A percentile compares a stretch with the other conserved stretches of the same genome.
phyloP scores from a whole-genome alignment of 441 rosid genomes.

The Adansonia rubrostipa region DNA sequence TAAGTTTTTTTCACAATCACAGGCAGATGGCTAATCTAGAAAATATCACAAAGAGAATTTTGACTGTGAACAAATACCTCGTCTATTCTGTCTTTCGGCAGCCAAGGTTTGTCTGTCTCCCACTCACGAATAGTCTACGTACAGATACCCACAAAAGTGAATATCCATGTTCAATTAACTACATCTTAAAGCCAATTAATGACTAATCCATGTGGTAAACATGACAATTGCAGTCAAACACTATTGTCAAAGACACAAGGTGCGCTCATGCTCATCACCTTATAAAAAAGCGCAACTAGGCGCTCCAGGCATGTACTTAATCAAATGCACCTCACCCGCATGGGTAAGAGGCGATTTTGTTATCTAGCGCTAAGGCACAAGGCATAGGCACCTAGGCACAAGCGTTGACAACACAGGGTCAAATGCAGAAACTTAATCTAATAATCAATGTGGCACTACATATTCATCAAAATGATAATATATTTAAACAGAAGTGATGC shows the following conservation, averaged over 20 bases:
- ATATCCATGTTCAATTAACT: conserved; percentile 21
- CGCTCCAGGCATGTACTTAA: too few species aligned
- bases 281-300: too few species aligned
- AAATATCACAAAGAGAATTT: conserved; percentile 7
- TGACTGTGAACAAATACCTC: conserved; percentile 56
- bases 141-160: conserved; percentile 26
- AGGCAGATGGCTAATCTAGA: background rate
- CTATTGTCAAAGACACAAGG: too few species aligned
- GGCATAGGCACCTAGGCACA: too few species aligned
- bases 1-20: conserved; percentile 4
- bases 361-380: too few species aligned
- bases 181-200: conserved; percentile 6
- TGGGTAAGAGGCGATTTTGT: too few species aligned
- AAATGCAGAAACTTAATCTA: background rate
- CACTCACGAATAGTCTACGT: conserved; percentile 73
- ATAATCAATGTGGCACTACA: background rate
- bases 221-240: too few species aligned
- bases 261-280: too few species aligned
- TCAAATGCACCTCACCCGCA: too few species aligned
- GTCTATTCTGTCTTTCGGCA: conserved; percentile 74
- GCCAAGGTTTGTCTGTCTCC: conserved; percentile 86
- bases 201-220: background rate
- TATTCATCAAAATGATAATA: background rate
- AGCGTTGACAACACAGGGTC: background rate
- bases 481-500: background rate